Base-by-base conservation (phyloP, 2,329 filamentous ascomycete species). In the Leptoxyphium fumago region DNA sequence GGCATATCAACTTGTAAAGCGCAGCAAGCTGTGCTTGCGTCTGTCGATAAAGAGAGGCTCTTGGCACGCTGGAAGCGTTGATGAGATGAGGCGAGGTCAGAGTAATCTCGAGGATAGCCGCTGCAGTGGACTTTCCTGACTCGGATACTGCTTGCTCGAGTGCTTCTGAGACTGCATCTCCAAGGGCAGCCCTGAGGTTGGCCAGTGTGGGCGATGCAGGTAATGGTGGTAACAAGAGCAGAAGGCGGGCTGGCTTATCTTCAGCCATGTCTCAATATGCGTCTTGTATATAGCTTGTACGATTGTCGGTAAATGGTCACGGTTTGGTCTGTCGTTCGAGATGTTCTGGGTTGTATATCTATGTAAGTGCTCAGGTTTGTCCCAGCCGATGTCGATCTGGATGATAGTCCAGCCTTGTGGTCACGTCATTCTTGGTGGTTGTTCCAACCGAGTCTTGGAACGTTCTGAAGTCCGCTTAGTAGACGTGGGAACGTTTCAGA, bases 1-100 rank as follows among this genome's bases (percentile, higher is more conserved):
- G 67, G 29, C 81, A 81, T 45, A 91, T 68, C 41, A 95, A 72
- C 54, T 79, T 78, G 69, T 96, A 96, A 18, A 93, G 59, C 21
- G 75, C 75, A 2, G 83, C 82, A 17, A 95, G 65, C 5, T 89
- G 69, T n/a, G 73, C 70, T 61, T 94, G 86, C 0, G 79, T 74
- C n/a, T 72, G 64, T 29, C 70, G 58, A 73, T 87, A 94, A 14
- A 75, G 67, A 39, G 75, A 65, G 18, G 72, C 67, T 52, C 74
- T 71, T 39, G 73, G 68, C 28, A 64, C 62, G 17, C 63, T 18
- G 68, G 65, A 42, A 29, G 64, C 64, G 15, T 74, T 71, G 40
- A 70, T 64, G 10, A 87, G 69, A 42, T 81, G 68, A 2, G 80
- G 75, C 40, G 74, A 74, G 2, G 74, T 72, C 32, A 93, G 61